Percentiles rank a stretch among this genome's conserved stretches.
Evolutionary conservation across 805 yeast species (phyloP).

Genomic region (Dipodascopsis uninucleata): DNA sequence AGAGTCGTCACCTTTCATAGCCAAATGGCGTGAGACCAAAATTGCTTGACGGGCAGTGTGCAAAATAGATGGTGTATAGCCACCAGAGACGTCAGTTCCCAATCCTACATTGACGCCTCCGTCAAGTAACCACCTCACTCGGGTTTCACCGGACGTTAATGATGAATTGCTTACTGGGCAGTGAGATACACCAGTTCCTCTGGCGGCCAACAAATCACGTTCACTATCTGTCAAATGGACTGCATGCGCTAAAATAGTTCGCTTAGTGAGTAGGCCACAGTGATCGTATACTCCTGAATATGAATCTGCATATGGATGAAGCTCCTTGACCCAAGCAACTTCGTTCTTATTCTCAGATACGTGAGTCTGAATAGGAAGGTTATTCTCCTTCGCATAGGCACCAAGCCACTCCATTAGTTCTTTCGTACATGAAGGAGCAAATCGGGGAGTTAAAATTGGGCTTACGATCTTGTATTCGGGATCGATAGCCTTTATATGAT

Average conservation of each 20-base stretch:
- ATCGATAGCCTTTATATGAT: slow-evolving; percentile 53
- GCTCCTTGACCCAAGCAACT: slow-evolving; percentile 62
- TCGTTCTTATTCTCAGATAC: slow-evolving; percentile 78
- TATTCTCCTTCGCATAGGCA: slow-evolving; percentile 44
- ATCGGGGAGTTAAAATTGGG: slow-evolving; percentile 87
- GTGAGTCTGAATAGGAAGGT: slow-evolving; percentile 82
- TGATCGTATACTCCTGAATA: slow-evolving; percentile 77
- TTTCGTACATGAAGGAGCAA: slow-evolving; percentile 82
- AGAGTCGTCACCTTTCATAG: slow-evolving; percentile 49
- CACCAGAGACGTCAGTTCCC: slow-evolving; percentile 80
- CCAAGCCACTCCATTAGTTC: slow-evolving; percentile 64
- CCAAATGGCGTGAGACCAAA: slow-evolving; percentile 65
- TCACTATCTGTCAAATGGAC: slow-evolving; percentile 70
- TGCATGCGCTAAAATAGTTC: slow-evolving; percentile 86
- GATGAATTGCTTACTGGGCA: slow-evolving; percentile 92
- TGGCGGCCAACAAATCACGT: slow-evolving; percentile 49
- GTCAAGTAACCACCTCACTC: slow-evolving; percentile 64
- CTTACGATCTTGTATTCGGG: slow-evolving; percentile 51
- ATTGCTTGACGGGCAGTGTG: slow-evolving; percentile 66
- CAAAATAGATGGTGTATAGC: slow-evolving; percentile 62
- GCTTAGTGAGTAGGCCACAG: slow-evolving; percentile 54
- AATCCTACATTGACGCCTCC: slow-evolving; percentile 70
- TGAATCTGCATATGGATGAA: slow-evolving; percentile 66
- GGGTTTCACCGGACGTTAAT: slow-evolving; percentile 86
- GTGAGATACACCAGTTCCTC: slow-evolving; percentile 74